Percentiles rank a stretch among this genome's conserved stretches.
Evolutionary conservation across 768 basidiomycete genomes (phyloP).

Genomic region (Paxillus ammoniavirescens): DNA sequence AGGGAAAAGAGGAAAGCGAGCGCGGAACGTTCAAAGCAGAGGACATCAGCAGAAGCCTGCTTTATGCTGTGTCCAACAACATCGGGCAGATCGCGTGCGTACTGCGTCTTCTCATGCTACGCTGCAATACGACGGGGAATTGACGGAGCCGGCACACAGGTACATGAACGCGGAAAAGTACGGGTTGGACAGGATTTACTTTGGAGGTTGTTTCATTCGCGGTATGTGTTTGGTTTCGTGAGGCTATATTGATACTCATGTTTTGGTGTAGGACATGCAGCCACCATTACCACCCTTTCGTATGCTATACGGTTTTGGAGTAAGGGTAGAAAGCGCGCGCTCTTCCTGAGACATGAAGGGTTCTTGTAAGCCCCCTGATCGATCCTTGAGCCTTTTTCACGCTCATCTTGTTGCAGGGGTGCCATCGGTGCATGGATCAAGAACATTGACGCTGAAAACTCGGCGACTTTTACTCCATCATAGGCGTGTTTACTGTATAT

Average conservation of each 20-base stretch:
- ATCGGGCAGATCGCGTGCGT: slow-evolving; percentile 99
- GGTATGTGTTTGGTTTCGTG: slow-evolving; percentile 48
- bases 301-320: slow-evolving; percentile 99
- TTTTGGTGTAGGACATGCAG: slow-evolving; percentile 74
- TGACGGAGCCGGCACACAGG: slow-evolving; percentile 20
- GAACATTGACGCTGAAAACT: slow-evolving; percentile 67
- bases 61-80: slow-evolving; percentile 98
- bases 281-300: slow-evolving; percentile 94
- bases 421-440: slow-evolving; percentile 98
- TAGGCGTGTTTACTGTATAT: slow-evolving; percentile 3
- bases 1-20: slow-evolving; percentile 34
- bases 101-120: slow-evolving; percentile 7
- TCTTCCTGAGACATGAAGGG: slow-evolving; percentile 97
- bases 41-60: slow-evolving; percentile 90
- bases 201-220: slow-evolving; percentile 98
- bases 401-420: slow-evolving; percentile 50
- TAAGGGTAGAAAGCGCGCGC: slow-evolving; percentile 92
- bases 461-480: slow-evolving; percentile 5
- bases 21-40: slow-evolving; percentile 82
- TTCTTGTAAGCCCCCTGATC: slow-evolving; percentile 72
- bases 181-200: slow-evolving; percentile 93
- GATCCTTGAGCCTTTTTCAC: background rate
- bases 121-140: background rate
- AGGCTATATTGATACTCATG: slow-evolving; percentile 3
- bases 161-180: slow-evolving; percentile 99